Conservation (phyloP, 306 rosid genomes). For the Prunus padus region DNA sequence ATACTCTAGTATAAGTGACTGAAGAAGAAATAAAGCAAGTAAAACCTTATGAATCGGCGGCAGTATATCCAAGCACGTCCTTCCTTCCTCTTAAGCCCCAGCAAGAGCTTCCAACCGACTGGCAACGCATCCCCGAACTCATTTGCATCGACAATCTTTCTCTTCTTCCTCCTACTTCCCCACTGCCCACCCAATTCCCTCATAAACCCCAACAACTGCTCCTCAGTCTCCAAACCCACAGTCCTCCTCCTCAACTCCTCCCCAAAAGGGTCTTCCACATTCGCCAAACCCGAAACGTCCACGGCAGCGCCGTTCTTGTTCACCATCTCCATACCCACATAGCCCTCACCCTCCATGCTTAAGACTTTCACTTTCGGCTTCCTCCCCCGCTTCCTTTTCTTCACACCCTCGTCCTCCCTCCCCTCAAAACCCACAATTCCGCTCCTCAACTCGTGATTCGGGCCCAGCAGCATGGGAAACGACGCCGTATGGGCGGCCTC, state of each 20-base stretch:
- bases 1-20: background rate
- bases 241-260: slow-evolving; percentile 64
- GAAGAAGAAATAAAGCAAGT: slow-evolving; percentile 4
- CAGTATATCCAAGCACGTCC: slow-evolving; percentile 87
- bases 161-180: slow-evolving; percentile 84
- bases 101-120: slow-evolving; percentile 74
- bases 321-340: slow-evolving; percentile 37
- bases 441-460: background rate
- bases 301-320: slow-evolving; percentile 48
- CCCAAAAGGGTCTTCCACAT: slow-evolving; percentile 52
- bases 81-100: slow-evolving; percentile 73
- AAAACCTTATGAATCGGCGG: slow-evolving; percentile 76
- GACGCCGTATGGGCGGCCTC: slow-evolving; percentile 27
- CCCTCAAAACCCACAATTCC: slow-evolving; percentile 8
- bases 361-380: slow-evolving; percentile 59
- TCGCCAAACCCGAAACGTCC: slow-evolving; percentile 41
- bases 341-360: slow-evolving; percentile 36
- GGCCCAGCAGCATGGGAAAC: background rate
- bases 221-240: slow-evolving; percentile 57
- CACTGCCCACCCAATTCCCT: slow-evolving; percentile 78
- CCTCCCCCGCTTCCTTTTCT: slow-evolving; percentile 78
- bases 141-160: slow-evolving; percentile 69
- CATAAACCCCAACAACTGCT: slow-evolving; percentile 65
- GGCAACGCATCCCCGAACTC: slow-evolving; percentile 69
- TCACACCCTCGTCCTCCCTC: slow-evolving; percentile 20